Percentiles rank a stretch among this genome's conserved stretches.
phyloP scores from a whole-genome alignment of 164 flowering plant species.

The Annona squamosa region DNA sequence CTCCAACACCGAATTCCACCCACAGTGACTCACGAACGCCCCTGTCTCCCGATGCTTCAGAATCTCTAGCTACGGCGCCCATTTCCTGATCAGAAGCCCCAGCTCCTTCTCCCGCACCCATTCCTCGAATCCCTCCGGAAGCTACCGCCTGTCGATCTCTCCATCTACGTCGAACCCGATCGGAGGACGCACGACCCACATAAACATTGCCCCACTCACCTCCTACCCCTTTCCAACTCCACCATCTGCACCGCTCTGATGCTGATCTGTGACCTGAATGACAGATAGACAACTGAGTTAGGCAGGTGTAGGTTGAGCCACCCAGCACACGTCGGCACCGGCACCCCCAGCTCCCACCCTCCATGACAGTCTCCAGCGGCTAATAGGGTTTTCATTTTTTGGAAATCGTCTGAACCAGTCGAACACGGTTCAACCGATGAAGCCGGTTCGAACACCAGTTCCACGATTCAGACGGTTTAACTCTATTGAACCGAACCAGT shows the following conservation, averaged over 20 bases:
- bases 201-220: constrained; percentile 13
- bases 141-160: constrained; percentile 7
- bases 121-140: constrained; percentile 15
- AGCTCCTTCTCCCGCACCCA: constrained; percentile 4
- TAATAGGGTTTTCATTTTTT: too few relatives aligned
- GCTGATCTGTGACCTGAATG: constrained; percentile 25
- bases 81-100: constrained; percentile 13
- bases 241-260: constrained; percentile 20
- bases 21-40: constrained; percentile 19
- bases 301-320: constrained; percentile 17
- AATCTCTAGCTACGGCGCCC: constrained; percentile 19
- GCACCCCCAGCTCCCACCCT: background rate
- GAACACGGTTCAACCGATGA: too few relatives aligned
- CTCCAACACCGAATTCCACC: constrained; percentile 24
- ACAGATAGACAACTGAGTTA: constrained; percentile 8
- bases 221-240: constrained; percentile 23
- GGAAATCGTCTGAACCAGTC: too few relatives aligned
- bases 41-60: constrained; percentile 11
- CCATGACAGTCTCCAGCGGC: background rate
- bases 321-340: background rate
- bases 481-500: too few relatives aligned
- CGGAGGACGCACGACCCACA: constrained; percentile 24
- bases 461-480: too few relatives aligned
- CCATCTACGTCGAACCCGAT: constrained; percentile 5
- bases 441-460: too few relatives aligned